phyloP scores from a whole-genome alignment of 805 yeast genomes.

The Blastobotrys mokoenaii region DNA sequence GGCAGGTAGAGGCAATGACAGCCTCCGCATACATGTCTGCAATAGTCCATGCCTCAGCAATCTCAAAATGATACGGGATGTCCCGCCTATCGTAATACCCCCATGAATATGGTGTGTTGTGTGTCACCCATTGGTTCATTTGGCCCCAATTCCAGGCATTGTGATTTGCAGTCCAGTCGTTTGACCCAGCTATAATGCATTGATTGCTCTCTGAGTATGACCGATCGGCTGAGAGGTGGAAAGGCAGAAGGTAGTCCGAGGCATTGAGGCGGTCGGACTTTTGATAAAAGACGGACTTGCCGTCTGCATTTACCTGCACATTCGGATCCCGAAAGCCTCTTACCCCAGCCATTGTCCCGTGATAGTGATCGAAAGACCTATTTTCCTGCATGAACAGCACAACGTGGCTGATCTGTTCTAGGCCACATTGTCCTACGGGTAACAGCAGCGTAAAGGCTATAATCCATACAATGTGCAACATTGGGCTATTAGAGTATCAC shows the following conservation, averaged over 20 bases:
- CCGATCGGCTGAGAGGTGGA: conserved; percentile 14
- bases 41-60: conserved; percentile 22
- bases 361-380: conserved; percentile 23
- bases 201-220: conserved; percentile 17
- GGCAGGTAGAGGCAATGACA: conserved; percentile 21
- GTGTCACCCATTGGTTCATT: conserved; percentile 20
- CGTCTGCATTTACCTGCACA: conserved; percentile 9
- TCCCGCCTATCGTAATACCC: conserved; percentile 18
- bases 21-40: conserved; percentile 23
- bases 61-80: conserved; percentile 19
- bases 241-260: conserved; percentile 18
- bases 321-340: conserved; percentile 24
- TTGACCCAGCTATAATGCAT: conserved; percentile 21
- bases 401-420: conserved; percentile 12
- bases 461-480: too few relatives aligned
- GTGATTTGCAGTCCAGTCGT: conserved; percentile 22
- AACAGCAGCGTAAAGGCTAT: too few relatives aligned
- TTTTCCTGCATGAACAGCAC: conserved; percentile 24
- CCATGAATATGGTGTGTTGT: conserved; percentile 21
- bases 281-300: conserved; percentile 16
- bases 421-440: too few relatives aligned
- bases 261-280: conserved; percentile 9
- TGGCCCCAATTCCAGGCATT: conserved; percentile 20
- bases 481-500: too few relatives aligned
- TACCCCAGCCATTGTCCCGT: conserved; percentile 23